Evolutionary conservation across 371 early-diverging fungal genomes (phyloP), one percentile per base, ranked within the genome.

Genomic region (Smittium culicis): DNA sequence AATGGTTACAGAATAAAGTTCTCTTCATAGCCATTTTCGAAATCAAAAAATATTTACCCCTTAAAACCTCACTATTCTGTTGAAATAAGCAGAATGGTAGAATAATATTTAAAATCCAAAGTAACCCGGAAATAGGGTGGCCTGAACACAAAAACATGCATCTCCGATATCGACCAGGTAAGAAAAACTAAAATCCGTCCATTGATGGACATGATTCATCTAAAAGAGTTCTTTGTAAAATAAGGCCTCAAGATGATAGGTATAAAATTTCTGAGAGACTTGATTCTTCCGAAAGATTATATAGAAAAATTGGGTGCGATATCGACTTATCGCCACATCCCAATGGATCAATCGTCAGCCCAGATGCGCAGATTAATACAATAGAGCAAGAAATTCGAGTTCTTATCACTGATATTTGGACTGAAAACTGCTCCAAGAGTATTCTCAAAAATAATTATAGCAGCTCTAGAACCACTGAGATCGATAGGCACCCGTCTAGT

Each of bases 321-420:
- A 74, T 75, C 72, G 59, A 74, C 76, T 3, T 76, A 76, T 20
- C 72, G 70, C 59, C 72, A 72, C n/a, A 75, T 76, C 64, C 76
- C 76, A 0, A 65, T 76, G 29, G 68, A 72, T 24, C 3, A 14
- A 57, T 11, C 3, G 11, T 57, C 27, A 25, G 27, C 27, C 24
- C 8, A 27, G 25, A 57, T 57, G 57, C 25, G 27, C 5, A 3
- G 57, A 3, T 79, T 81, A 57, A 58, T 69, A 25, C 80, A 79
- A 73, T 69, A 77, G 30, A 74, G 72, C 16, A 68, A 74, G 31
- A 67, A 70, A 25, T 82, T 79, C 68, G 79, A 79, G 69, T 82
- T 74, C 71, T 67, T 68, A 1, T 73, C 76, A 0, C 65, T 75
- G 29, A 72, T 78, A 0, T 82, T 82, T 64, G 82, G 79, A 8